These are phyloP conservation scores for Pichia sp. DNA, from an alignment of 1,139 yeast species.

Conservation along the genomic window DNA sequence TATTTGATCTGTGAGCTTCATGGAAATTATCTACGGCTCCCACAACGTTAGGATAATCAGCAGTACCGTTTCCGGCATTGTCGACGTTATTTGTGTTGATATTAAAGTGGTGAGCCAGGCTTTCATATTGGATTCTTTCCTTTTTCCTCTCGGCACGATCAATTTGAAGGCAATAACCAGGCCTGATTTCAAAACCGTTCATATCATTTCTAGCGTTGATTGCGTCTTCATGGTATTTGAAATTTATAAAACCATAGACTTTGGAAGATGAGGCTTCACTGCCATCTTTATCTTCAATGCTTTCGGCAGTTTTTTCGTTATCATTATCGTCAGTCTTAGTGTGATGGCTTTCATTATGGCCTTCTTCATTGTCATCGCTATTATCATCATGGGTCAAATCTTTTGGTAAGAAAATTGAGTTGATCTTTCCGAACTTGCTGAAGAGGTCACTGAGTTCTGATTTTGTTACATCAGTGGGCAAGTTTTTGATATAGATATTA, in stretches of 20 bases:
- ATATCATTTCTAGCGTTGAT: slow-evolving; percentile 32
- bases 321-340: slow-evolving; percentile 15
- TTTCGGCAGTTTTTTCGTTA: neutral
- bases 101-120: slow-evolving; percentile 20
- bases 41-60: neutral
- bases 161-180: slow-evolving; percentile 30
- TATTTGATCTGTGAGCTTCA: neutral
- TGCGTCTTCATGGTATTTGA: slow-evolving; percentile 36
- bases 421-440: slow-evolving; percentile 39
- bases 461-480: slow-evolving; percentile 35
- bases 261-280: neutral
- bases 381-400: slow-evolving; percentile 23
- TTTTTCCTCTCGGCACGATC: slow-evolving; percentile 39
- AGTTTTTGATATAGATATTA: slow-evolving; percentile 45
- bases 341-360: slow-evolving; percentile 10
- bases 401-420: slow-evolving; percentile 44
- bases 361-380: slow-evolving; percentile 9
- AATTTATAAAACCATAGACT: slow-evolving; percentile 39
- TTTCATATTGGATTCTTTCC: slow-evolving; percentile 31
- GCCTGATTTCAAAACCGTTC: slow-evolving; percentile 32
- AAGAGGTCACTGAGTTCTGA: slow-evolving; percentile 36
- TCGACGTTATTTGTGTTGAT: neutral
- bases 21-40: neutral
- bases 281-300: slow-evolving; percentile 19
- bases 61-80: neutral